Percentiles rank a stretch among this genome's conserved stretches.
Conservation (phyloP, 176 grass and related monocot species). For the Oryza glumipatula region DNA sequence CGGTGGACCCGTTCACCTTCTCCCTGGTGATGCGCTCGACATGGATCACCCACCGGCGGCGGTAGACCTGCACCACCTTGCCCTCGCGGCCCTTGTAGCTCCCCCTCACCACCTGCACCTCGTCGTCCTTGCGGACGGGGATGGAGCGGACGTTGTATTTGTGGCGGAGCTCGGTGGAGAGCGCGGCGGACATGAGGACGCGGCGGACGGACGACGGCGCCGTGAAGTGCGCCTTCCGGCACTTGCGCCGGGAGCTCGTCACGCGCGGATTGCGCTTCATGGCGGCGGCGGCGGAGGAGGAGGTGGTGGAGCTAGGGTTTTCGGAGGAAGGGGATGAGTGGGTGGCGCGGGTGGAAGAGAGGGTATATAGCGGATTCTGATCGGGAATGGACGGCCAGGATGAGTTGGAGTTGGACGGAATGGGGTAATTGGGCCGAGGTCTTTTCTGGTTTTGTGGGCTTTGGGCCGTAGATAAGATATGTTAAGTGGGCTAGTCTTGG, state of each 20-base stretch:
- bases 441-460: background rate
- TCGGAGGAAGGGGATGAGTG: background rate
- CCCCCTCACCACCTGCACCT: slow-evolving; percentile 92
- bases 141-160: slow-evolving; percentile 93
- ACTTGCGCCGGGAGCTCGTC: slow-evolving; percentile 86
- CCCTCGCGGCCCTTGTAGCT: slow-evolving; percentile 96
- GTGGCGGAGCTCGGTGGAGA: slow-evolving; percentile 83
- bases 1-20: slow-evolving; percentile 96
- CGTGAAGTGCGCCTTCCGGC: slow-evolving; percentile 98
- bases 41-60: slow-evolving; percentile 97
- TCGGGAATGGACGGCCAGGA: slow-evolving; percentile 5
- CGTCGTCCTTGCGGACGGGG: slow-evolving; percentile 93
- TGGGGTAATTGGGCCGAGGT: background rate
- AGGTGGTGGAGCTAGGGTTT: slow-evolving; percentile 35
- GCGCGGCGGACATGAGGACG: slow-evolving; percentile 83
- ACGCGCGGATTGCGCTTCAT: slow-evolving; percentile 93
- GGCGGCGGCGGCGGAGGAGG: background rate
- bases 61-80: slow-evolving; percentile 97
- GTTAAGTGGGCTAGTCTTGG: too few relatives aligned
- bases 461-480: background rate
- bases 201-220: slow-evolving; percentile 91
- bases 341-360: background rate
- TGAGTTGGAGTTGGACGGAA: slow-evolving; percentile 8
- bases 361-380: slow-evolving; percentile 32
- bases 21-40: slow-evolving; percentile 92